A percentile compares a stretch with the other conserved stretches of the same genome.
Evolutionary conservation across 768 basidiomycete species (phyloP).

Genomic region (Sutorius australiensis): DNA sequence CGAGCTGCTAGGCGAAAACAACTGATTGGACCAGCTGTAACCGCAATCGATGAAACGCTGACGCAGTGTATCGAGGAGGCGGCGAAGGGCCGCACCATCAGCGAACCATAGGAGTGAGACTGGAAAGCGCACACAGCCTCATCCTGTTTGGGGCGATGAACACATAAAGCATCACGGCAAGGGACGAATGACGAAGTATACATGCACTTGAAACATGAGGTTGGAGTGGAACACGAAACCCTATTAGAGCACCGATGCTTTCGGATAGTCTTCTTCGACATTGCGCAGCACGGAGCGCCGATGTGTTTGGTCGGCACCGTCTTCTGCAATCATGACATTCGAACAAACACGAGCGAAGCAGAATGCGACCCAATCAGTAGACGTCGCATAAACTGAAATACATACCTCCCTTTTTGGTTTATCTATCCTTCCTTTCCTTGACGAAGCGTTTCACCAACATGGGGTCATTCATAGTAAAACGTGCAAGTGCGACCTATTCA

Average conservation of each 20-base stretch:
- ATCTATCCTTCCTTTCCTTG: background rate
- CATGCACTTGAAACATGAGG: background rate
- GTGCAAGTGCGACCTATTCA: background rate
- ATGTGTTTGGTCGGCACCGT: background rate
- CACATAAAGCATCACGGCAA: background rate
- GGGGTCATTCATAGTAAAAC: background rate
- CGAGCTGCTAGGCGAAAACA: background rate
- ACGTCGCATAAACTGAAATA: too few species aligned
- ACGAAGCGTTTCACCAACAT: background rate
- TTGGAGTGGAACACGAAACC: background rate
- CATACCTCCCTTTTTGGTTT: background rate
- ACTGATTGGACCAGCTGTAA: constrained; percentile 2
- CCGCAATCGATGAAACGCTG: background rate
- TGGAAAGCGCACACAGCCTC: background rate
- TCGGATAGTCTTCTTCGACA: background rate
- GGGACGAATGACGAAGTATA: background rate
- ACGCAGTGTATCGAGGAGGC: constrained; percentile 11
- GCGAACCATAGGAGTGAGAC: background rate
- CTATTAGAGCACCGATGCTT: background rate
- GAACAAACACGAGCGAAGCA: background rate
- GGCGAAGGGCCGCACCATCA: constrained; percentile 1
- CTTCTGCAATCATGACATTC: background rate
- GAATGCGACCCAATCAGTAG: background rate
- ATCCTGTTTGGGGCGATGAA: background rate
- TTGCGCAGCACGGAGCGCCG: background rate